These are phyloP conservation scores for Phaeoacremonium minimum DNA, from an alignment of 2,329 filamentous ascomycete species.

Conservation along the genomic window DNA sequence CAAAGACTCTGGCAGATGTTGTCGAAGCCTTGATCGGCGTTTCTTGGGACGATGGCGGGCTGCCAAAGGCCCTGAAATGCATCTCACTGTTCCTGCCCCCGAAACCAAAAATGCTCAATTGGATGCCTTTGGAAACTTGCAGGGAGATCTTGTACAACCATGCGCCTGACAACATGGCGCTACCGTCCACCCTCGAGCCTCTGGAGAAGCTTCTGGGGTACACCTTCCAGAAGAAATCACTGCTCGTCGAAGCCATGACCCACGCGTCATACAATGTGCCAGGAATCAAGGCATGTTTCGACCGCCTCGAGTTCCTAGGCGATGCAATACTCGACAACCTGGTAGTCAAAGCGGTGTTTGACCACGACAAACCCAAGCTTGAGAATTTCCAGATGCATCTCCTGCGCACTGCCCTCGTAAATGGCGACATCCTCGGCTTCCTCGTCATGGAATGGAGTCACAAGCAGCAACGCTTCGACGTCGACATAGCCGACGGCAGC, in stretches of 20 bases:
- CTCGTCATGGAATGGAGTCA: conserved; percentile 57
- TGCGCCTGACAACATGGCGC: conserved; percentile 25
- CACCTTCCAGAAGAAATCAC: conserved; percentile 59
- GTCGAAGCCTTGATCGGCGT: conserved; percentile 82
- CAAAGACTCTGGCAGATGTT: conserved; percentile 82
- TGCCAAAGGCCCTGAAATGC: conserved; percentile 58
- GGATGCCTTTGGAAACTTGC: conserved; percentile 39
- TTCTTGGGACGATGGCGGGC: conserved; percentile 64
- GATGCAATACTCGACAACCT: conserved; percentile 81
- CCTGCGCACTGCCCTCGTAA: conserved; percentile 72
- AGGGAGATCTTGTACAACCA: conserved; percentile 37
- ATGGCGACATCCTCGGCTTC: conserved; percentile 76
- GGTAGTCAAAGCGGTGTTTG: conserved; percentile 60
- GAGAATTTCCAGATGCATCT: conserved; percentile 64
- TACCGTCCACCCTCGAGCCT: conserved; percentile 35
- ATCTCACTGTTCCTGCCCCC: conserved; percentile 64
- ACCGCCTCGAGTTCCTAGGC: conserved; percentile 83
- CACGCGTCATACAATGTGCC: conserved; percentile 58
- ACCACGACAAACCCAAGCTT: conserved; percentile 29
- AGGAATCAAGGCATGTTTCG: conserved; percentile 46
- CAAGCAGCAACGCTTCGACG: conserved; percentile 21
- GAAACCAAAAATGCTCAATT: too few relatives aligned
- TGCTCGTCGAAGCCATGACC: conserved; percentile 77
- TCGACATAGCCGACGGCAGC: background rate
- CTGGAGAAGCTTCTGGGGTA: conserved; percentile 69